Evolutionary conservation across 176 grass and related monocot genomes (phyloP), one percentile per base, ranked within the genome.

Genomic region (Oryza punctata): DNA sequence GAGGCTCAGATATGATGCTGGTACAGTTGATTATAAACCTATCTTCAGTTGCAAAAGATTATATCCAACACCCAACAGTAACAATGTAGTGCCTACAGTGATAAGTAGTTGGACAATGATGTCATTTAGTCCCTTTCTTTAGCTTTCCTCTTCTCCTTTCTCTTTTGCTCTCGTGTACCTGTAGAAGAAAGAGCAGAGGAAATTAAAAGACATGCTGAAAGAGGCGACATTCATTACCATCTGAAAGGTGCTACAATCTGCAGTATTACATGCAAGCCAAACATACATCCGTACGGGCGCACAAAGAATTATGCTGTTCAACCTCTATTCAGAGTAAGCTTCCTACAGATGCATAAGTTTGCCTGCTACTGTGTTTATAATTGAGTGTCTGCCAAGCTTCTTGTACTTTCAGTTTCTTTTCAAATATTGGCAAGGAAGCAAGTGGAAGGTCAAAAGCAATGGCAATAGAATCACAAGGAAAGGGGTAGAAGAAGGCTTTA

Each of bases 151-250:
- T 44, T 94, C 7, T 82, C 75, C 10, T 88, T 87, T 87, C 90
- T 91, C 70, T 92, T 88, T 83, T 91, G 86, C 78, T 97, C 92
- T 7, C 61, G 95, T 45, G 81, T 79, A 63, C 86, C 95, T 97
- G 63, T 38, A 59, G 69, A 77, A 68, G 2, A 14, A 64, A 76
- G 57, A 50, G 10, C 10, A 54, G 23, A 21, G 9, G 3, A 68
- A 69, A 25, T 75, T 33, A 38, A 10, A 25, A 10, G 57, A 6
- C 54, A 5, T 9, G 61, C 15, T 65, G 21, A 68, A 14, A 5
- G 15, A 87, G 3, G n/a, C 27, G 16, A 25, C 11, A 63, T 76
- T 29, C 40, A n/a, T 59, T n/a, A n/a, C n/a, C n/a, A n/a, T n/a
- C n/a, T n/a, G n/a, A n/a, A n/a, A 67, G 71, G 14, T 57, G 32